Base-by-base conservation (phyloP, 495 filamentous ascomycete genomes). In the Annulohypoxylon moriforme region DNA sequence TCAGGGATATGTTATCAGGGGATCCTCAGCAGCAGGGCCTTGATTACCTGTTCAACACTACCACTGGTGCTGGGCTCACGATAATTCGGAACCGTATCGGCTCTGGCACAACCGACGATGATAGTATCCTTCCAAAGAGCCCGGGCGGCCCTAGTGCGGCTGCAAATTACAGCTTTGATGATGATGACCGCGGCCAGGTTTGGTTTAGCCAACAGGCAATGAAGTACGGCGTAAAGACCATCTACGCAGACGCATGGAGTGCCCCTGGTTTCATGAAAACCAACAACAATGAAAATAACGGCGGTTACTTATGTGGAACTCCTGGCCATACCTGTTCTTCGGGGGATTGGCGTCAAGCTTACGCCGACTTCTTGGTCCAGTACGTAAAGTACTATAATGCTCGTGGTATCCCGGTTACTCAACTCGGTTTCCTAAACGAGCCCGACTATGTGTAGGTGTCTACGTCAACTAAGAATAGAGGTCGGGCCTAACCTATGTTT, bases 221-320 rank as follows among this genome's bases (percentile, higher is more conserved):
- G 22, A 71, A 68, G 0, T 80, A 82, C 49, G 83, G 84, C 4
- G 81, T 84, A 4, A 81, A 77, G 27, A 79, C 75, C 0, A 78
- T 86, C 56, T 88, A 88, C 67, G 85, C 76, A 2, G 75, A 89
- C 76, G 86, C 87, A 0, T 88, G 86, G 86, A 83, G 79, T 31
- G 86, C 85, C 0, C 85, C 85, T 0, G 85, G 82, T 0, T 89
- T 82, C 77, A 88, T 89, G 86, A 89, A 88, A 74, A 87, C 84
- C 5, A 85, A 84, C 62, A 74, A 77, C 20, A 75, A 80, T 20
- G 79, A 86, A 25, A 76, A 73, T 18, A 80, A 82, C 38, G 85
- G 85, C 47, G 85, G 86, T 0, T 84, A 81, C 53, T 75, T 88
- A 3, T 88, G 87, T 68, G 86, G 86, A 18, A 83, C 86, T 1